These are phyloP conservation scores for Didymella segeticola DNA, from an alignment of 2,329 filamentous ascomycete genomes.

Conservation along the genomic window DNA sequence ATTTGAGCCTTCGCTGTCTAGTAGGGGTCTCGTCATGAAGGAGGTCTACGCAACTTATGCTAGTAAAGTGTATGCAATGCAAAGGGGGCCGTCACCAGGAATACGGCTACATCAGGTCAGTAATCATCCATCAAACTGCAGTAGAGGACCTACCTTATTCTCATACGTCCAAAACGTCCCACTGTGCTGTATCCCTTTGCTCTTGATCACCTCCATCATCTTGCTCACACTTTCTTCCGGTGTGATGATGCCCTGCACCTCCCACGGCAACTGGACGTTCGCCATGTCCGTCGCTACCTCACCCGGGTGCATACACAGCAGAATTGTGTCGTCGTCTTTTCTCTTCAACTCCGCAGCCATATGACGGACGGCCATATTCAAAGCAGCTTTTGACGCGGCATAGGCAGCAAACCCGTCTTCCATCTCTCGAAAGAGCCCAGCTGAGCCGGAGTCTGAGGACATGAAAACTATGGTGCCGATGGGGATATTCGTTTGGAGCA, in stretches of 20 bases:
- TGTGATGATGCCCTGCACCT: slow-evolving; percentile 60
- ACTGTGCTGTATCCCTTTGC: slow-evolving; percentile 56
- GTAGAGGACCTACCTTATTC: slow-evolving; percentile 51
- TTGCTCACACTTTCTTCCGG: slow-evolving; percentile 57
- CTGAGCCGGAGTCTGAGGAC: slow-evolving; percentile 63
- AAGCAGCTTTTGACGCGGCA: slow-evolving; percentile 62
- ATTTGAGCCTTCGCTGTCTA: slow-evolving; percentile 20
- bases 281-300: slow-evolving; percentile 65
- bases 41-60: slow-evolving; percentile 8
- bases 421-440: slow-evolving; percentile 58
- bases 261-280: slow-evolving; percentile 59
- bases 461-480: slow-evolving; percentile 62
- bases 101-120: slow-evolving; percentile 34
- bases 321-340: slow-evolving; percentile 56
- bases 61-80: slow-evolving; percentile 2
- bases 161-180: slow-evolving; percentile 66
- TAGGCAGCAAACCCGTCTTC: slow-evolving; percentile 67
- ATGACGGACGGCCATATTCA: slow-evolving; percentile 64
- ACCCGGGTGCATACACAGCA: slow-evolving; percentile 64
- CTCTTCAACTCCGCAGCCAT: slow-evolving; percentile 63
- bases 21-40: slow-evolving; percentile 23
- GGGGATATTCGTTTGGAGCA: slow-evolving; percentile 56
- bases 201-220: slow-evolving; percentile 60
- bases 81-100: slow-evolving; percentile 31
- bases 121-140: not conserved